These are phyloP conservation scores for Taxillus chinensis DNA, from an alignment of 164 flowering plant species.

Conservation along the genomic window DNA sequence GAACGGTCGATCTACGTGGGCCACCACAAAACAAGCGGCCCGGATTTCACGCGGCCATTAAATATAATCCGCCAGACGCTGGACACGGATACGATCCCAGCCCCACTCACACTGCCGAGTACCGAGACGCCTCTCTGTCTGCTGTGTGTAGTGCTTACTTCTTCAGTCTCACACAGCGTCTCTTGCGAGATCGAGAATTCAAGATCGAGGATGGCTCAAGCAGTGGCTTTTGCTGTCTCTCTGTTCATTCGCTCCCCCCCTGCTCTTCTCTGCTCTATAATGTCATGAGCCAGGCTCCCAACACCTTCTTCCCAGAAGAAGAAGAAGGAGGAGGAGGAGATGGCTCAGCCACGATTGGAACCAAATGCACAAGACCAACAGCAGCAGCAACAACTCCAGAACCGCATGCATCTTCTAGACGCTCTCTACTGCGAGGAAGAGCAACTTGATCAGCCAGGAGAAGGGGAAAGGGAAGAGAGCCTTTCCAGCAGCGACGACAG, in stretches of 20 bases:
- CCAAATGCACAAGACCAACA: conserved; percentile 6
- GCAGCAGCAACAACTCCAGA: neutral
- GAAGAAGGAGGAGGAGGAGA: conserved; percentile 7
- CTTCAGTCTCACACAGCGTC: too few relatives aligned
- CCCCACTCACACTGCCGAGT: too few relatives aligned
- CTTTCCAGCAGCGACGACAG: neutral
- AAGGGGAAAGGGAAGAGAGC: conserved; percentile 9
- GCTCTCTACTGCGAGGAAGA: conserved; percentile 41
- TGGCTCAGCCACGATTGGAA: conserved; percentile 14
- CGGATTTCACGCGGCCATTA: too few relatives aligned
- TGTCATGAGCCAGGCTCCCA: conserved; percentile 17
- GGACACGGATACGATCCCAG: too few relatives aligned
- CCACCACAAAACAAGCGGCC: too few relatives aligned
- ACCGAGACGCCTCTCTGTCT: too few relatives aligned
- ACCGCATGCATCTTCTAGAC: conserved; percentile 16
- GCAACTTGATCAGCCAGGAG: neutral
- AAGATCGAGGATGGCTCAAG: too few relatives aligned
- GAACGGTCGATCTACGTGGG: too few relatives aligned
- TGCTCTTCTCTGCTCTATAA: conserved; percentile 8
- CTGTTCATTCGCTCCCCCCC: neutral
- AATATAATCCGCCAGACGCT: too few relatives aligned
- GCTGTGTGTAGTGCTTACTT: too few relatives aligned
- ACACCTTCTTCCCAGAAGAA: conserved; percentile 46
- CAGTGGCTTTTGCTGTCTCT: too few relatives aligned
- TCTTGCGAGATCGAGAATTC: too few relatives aligned